Evolutionary conservation across 2,329 filamentous ascomycete species (phyloP).

Genomic region (Fusarium fujikuroi): DNA sequence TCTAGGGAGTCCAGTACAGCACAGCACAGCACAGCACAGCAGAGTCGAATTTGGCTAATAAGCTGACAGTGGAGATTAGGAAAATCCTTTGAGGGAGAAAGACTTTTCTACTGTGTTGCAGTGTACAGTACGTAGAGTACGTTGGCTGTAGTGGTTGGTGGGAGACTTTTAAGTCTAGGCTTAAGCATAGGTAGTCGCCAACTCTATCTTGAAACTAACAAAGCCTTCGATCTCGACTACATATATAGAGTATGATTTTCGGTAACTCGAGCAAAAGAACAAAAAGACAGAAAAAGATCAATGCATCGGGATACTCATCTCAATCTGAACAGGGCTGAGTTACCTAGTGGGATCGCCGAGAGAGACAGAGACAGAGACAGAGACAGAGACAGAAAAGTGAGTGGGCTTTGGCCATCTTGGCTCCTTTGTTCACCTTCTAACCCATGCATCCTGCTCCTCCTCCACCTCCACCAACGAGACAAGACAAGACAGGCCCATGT

Average conservation of each 20-base stretch:
- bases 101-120: not conserved
- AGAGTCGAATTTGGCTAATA: conserved; percentile 12
- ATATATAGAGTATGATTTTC: not conserved
- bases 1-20: not conserved
- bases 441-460: conserved; percentile 15
- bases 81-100: not conserved
- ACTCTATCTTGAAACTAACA: conserved; percentile 17
- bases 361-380: not conserved
- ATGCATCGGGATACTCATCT: not conserved
- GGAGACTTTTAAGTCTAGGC: not conserved
- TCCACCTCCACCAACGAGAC: conserved; percentile 8
- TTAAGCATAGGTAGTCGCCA: conserved; percentile 29
- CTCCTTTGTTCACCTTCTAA: conserved; percentile 31
- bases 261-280: not conserved
- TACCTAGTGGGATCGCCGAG: conserved; percentile 10
- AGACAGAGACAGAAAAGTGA: not conserved
- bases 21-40: not conserved
- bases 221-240: not conserved
- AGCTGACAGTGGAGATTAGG: conserved; percentile 24
- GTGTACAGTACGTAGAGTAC: not conserved
- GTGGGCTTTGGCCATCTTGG: conserved; percentile 4
- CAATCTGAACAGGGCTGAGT: conserved; percentile 1
- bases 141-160: not conserved
- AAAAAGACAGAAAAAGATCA: not conserved
- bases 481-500: not conserved